These are phyloP conservation scores for Eucalyptus polyanthemos DNA, from an alignment of 345 rosid species.

Conservation along the genomic window DNA sequence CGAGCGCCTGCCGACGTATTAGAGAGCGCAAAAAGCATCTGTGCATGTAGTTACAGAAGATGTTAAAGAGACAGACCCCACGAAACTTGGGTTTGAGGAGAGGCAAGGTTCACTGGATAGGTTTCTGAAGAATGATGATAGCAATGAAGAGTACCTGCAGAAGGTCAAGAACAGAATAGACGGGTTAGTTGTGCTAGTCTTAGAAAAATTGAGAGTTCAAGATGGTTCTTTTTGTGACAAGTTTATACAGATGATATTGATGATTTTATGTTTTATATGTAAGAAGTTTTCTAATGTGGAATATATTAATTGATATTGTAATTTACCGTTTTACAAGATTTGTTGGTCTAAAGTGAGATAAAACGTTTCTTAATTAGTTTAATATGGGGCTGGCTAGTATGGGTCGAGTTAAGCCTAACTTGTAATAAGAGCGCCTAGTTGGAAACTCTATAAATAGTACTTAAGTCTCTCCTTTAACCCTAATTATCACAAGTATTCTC, in stretches of 20 bases:
- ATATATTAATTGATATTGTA: too few species aligned
- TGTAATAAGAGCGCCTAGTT: accelerated
- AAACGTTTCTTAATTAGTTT: accelerated
- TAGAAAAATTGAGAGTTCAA: background rate
- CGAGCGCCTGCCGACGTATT: background rate
- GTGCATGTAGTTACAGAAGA: background rate
- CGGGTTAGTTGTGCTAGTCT: background rate
- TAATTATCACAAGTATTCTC: too few species aligned
- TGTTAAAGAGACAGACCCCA: background rate
- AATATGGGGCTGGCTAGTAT: accelerated
- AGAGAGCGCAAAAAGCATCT: background rate
- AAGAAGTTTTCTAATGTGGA: accelerated
- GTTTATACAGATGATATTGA: background rate
- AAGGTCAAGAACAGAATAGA: background rate
- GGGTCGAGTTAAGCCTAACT: accelerated
- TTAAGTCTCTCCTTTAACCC: accelerated
- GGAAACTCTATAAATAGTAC: accelerated
- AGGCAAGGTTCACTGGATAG: background rate
- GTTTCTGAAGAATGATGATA: background rate
- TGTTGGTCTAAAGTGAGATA: too few species aligned
- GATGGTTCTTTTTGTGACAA: background rate
- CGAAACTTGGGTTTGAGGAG: background rate
- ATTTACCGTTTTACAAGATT: accelerated
- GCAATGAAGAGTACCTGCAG: background rate
- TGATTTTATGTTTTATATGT: background rate